These are phyloP conservation scores for Lasiodiplodia gonubiensis DNA, from an alignment of 2,329 filamentous ascomycete species.

Conservation along the genomic window DNA sequence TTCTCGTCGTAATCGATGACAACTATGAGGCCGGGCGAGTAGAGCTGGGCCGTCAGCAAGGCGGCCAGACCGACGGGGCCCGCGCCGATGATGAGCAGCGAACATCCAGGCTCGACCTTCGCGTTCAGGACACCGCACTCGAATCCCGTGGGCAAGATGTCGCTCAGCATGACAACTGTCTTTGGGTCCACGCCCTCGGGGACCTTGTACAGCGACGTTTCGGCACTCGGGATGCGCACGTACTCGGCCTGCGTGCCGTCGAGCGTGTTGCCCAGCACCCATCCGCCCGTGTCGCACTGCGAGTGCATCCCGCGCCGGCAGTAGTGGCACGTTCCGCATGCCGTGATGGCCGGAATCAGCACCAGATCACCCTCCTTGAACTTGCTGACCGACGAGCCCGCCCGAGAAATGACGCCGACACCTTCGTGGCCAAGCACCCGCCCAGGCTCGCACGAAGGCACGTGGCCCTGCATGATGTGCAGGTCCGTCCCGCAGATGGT, in stretches of 20 bases:
- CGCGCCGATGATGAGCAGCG: constrained; percentile 61
- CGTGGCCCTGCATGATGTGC: constrained; percentile 62
- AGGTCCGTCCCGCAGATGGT: constrained; percentile 59
- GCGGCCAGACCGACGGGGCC: constrained; percentile 63
- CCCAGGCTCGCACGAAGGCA: constrained; percentile 55
- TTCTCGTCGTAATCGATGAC: constrained; percentile 58
- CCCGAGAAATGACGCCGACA: constrained; percentile 51
- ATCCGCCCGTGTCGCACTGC: constrained; percentile 61
- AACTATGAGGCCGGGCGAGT: constrained; percentile 59
- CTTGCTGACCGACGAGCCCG: constrained; percentile 47
- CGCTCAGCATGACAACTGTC: constrained; percentile 58
- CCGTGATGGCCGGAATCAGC: constrained; percentile 58
- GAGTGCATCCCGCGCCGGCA: constrained; percentile 59
- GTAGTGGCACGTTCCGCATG: constrained; percentile 58
- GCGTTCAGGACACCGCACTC: constrained; percentile 61
- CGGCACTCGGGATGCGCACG: constrained; percentile 59
- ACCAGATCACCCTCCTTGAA: constrained; percentile 55
- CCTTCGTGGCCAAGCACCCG: constrained; percentile 60
- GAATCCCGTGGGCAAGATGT: constrained; percentile 63
- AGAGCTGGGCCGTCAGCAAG: constrained; percentile 61
- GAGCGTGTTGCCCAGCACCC: constrained; percentile 60
- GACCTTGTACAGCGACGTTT: constrained; percentile 55
- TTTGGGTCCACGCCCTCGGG: constrained; percentile 50
- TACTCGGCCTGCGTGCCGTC: constrained; percentile 65
- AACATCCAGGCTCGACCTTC: constrained; percentile 58